Conservation (phyloP, 2,329 filamentous ascomycete genomes). For the Fusarium avenaceum region DNA sequence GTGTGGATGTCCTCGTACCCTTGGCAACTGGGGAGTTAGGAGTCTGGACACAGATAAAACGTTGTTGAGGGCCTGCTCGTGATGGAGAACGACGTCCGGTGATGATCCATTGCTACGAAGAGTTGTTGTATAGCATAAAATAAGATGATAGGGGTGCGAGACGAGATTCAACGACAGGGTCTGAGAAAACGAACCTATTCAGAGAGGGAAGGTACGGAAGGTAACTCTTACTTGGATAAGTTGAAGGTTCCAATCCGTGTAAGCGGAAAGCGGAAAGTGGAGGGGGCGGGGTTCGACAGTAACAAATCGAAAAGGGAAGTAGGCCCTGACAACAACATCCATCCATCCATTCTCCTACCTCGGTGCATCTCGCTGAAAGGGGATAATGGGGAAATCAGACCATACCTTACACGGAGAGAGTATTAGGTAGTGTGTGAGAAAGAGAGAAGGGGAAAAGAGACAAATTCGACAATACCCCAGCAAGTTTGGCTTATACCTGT, state of each 20-base stretch:
- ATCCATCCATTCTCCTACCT: constrained; percentile 32
- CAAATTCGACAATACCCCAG: constrained; percentile 22
- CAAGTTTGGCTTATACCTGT: constrained; percentile 8
- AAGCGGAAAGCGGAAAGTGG: constrained; percentile 37
- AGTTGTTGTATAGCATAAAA: not conserved
- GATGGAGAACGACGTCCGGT: constrained; percentile 9
- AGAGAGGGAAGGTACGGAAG: constrained; percentile 27
- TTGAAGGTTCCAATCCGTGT: constrained; percentile 29
- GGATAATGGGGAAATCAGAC: constrained; percentile 42
- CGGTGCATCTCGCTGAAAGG: constrained; percentile 48
- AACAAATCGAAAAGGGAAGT: constrained; percentile 48
- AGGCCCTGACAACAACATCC: constrained; percentile 38
- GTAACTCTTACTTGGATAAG: constrained; percentile 3
- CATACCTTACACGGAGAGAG: constrained; percentile 39
- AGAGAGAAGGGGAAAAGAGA: constrained; percentile 9
- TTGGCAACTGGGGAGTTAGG: constrained; percentile 35
- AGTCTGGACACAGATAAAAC: constrained; percentile 32
- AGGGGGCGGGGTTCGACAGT: constrained; percentile 36
- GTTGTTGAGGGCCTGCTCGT: constrained; percentile 24
- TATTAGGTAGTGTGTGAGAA: not conserved
- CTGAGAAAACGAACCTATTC: constrained; percentile 14
- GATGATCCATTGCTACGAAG: constrained; percentile 4
- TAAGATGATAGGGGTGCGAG: constrained; percentile 29
- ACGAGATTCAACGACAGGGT: constrained; percentile 34
- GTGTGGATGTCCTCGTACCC: constrained; percentile 13